A percentile compares a stretch with the other conserved stretches of the same genome.
phyloP scores from a whole-genome alignment of 2,329 filamentous ascomycete genomes.

The Amauroascus niger region DNA sequence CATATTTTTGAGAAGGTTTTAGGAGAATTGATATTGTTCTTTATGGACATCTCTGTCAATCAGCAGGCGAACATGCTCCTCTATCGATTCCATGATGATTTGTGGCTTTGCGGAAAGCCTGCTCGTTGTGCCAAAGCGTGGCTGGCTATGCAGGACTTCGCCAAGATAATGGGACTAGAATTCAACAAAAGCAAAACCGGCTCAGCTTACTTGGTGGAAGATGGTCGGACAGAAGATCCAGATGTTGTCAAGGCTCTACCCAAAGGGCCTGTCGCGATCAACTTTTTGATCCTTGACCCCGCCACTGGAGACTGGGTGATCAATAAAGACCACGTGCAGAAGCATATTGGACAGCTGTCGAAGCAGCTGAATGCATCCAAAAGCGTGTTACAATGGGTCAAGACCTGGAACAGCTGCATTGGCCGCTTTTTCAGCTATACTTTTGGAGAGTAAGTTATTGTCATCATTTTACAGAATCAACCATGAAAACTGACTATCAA shows the following conservation, averaged over 20 bases:
- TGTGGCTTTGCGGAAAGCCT: conserved; percentile 42
- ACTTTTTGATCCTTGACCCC: conserved; percentile 38
- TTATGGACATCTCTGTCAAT: conserved; percentile 41
- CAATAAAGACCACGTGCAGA: conserved; percentile 31
- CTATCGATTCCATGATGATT: conserved; percentile 42
- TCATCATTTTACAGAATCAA: background rate
- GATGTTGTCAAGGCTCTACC: conserved; percentile 35
- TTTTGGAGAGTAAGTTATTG: conserved; percentile 35
- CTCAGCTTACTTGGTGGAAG: conserved; percentile 35
- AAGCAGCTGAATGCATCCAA: conserved; percentile 35
- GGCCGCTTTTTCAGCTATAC: conserved; percentile 44
- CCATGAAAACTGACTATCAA: background rate
- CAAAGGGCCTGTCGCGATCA: conserved; percentile 44
- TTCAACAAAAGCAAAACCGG: conserved; percentile 43
- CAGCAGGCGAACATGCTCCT: conserved; percentile 36
- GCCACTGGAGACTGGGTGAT: conserved; percentile 31
- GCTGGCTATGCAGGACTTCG: conserved; percentile 36
- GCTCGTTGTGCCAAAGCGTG: conserved; percentile 36
- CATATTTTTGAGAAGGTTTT: conserved; percentile 41
- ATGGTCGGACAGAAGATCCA: conserved; percentile 10
- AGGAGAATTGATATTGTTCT: conserved; percentile 41
- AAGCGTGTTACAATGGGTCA: conserved; percentile 46
- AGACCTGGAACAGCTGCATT: conserved; percentile 48
- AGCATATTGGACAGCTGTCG: conserved; percentile 34
- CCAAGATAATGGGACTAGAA: conserved; percentile 35